Evolutionary conservation across 192 early-diverging fungal genomes (phyloP), one percentile per base, ranked within the genome.

Genomic region (Coemansia sp.): DNA sequence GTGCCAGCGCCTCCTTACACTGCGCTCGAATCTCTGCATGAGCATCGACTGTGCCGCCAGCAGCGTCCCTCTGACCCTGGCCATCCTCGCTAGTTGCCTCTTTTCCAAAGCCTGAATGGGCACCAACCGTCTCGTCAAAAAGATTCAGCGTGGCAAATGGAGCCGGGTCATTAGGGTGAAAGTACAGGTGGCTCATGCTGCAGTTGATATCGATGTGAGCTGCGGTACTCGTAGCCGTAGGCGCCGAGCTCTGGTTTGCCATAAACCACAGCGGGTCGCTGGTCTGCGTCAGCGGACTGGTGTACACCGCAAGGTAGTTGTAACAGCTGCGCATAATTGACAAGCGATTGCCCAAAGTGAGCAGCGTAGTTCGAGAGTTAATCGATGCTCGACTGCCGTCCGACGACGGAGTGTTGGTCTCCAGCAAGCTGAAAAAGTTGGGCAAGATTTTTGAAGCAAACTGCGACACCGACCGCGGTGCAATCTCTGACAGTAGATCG

Each of bases 401-500:
- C 1, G 49, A 56, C 0, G 53, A n/a, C 35, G 49, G 18, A 24
- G 73, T 71, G 41, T 47, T 74, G 38, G 71, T 68, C 16, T 77
- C 73, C 7, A 84, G 59, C 59, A 84, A 24, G 39, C 73, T 74
- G 37, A 81, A 75, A 45, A 76, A 75, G 62, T 70, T 80, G 38
- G 76, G 81, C 52, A 84, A 71, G 44, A 80, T 68, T 22, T 66
- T 88, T 18, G 93, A 78, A 73, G 90, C 87, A 70, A 88, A 88
- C 66, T 83, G 81, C 11, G 86, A 85, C 8, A 92, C 82, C 1
- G 88, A 64, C 7, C 77, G 83, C 10, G 91, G 92, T 32, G 84
- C 87, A 1, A 87, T 67, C 2, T 86, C 84, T 13, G 87, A 74
- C 87, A 91, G 92, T 24, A 90, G 58, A 67, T 92, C 87, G 75